Base-by-base conservation (phyloP, 306 rosid genomes). In the Sindora glabra region DNA sequence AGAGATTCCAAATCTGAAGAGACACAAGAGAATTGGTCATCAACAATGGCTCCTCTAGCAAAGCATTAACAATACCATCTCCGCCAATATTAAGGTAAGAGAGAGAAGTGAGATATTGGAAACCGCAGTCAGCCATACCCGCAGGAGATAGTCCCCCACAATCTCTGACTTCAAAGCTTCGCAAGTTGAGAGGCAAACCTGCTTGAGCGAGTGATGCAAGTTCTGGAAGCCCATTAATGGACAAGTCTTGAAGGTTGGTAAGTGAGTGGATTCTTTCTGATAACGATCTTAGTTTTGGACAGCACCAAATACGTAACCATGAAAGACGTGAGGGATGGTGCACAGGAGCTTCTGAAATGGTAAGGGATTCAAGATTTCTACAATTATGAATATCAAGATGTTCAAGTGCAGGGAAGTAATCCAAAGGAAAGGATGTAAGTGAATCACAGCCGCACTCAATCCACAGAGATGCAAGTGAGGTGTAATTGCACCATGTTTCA, bases 351-450 rank as follows among this genome's bases (percentile, higher is more conserved):
- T 65, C 54, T 14, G 17, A 30, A 53, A 50, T 8, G 8, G 16
- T 3, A 38, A 64, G 39, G 14, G 49, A 41, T 50, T 38, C 17
- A 14, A 50, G 40, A 17, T 39, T 22, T 5, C 23, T 19, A 19
- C 52, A 64, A 11, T 32, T 5, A 1, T 0, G 1, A 11, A 63
- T 63, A 19, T 0, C 1, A 27, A 64, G 70, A 26, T 17, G 12
- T 40, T 64, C n/a, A 5, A 64, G 70, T 29, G 15, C 52, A 64
- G 53, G 61, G 27, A 64, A 29, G 21, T 26, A 42, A 18, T 48
- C 56, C 17, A 45, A 17, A 11, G 48, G 37, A 24, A 67, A 67
- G 5, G 55, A 53, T n/a, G 71, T 42, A 36, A 65, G 17, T 1
- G 47, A 65, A 6, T 26, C 4, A 42, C 5, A 7, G 15, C 62